Percentiles rank a stretch among this genome's conserved stretches.
Evolutionary conservation across 768 basidiomycete genomes (phyloP).

Genomic region (Kwoniella sp.): DNA sequence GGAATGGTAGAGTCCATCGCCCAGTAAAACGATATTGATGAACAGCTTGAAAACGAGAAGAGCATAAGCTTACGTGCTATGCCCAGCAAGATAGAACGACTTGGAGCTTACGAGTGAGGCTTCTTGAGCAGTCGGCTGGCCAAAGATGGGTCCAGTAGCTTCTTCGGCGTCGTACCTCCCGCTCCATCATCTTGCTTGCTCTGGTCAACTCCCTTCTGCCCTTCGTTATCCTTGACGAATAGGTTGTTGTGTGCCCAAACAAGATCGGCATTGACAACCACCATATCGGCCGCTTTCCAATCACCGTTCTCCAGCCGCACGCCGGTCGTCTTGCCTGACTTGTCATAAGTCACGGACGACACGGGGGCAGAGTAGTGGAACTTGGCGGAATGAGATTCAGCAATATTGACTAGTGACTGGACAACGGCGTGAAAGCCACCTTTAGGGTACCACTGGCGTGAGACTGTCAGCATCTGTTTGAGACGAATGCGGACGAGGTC

Average conservation of each 20-base stretch:
- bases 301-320: conserved; percentile 53
- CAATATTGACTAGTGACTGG: conserved; percentile 54
- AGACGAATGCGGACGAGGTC: not conserved
- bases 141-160: conserved; percentile 37
- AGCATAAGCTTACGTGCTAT: not conserved
- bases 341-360: conserved; percentile 50
- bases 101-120: conserved; percentile 50
- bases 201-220: conserved; percentile 5
- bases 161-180: conserved; percentile 4
- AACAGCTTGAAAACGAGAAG: conserved; percentile 53
- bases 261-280: conserved; percentile 59
- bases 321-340: conserved; percentile 52
- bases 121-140: conserved; percentile 44
- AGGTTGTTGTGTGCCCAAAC: conserved; percentile 58
- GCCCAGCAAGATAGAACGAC: not conserved
- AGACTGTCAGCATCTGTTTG: conserved; percentile 41
- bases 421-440: conserved; percentile 55
- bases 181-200: conserved; percentile 5
- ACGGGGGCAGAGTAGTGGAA: conserved; percentile 57
- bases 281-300: conserved; percentile 54
- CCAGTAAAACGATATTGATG: conserved; percentile 60
- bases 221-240: conserved; percentile 37
- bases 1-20: conserved; percentile 55
- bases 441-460: conserved; percentile 48
- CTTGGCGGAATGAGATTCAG: conserved; percentile 53